A percentile compares a stretch with the other conserved stretches of the same genome.
phyloP scores from a whole-genome alignment of 169 alveolate genomes.

The Cryptosporidium sp. region DNA sequence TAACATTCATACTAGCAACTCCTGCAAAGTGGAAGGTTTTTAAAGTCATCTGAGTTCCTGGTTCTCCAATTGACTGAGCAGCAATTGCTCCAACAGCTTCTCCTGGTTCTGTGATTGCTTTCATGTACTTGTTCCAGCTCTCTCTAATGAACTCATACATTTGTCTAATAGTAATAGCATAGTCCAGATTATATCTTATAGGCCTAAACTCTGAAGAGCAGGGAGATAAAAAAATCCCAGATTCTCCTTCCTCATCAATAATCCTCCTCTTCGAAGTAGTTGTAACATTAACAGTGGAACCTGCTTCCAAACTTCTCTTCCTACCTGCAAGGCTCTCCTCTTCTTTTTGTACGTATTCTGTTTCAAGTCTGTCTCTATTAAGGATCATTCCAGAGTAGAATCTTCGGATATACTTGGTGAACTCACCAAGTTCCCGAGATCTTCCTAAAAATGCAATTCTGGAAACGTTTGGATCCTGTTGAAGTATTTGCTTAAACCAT shows the following conservation, averaged over 20 bases:
- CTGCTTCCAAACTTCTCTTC: slow-evolving; percentile 30
- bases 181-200: slow-evolving; percentile 52
- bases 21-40: slow-evolving; percentile 99
- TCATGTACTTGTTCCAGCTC: slow-evolving; percentile 91
- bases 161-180: slow-evolving; percentile 84
- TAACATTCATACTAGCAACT: slow-evolving; percentile 97
- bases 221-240: not conserved
- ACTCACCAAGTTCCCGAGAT: slow-evolving; percentile 8
- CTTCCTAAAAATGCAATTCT: slow-evolving; percentile 17
- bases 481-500: slow-evolving; percentile 14
- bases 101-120: slow-evolving; percentile 96
- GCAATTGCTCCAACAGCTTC: slow-evolving; percentile 99
- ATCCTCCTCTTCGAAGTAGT: slow-evolving; percentile 11
- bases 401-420: slow-evolving; percentile 32
- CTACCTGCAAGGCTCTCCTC: not conserved
- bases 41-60: slow-evolving; percentile 99
- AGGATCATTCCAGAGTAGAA: slow-evolving; percentile 12
- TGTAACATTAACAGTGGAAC: not conserved
- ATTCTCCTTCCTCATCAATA: not conserved
- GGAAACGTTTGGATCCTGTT: slow-evolving; percentile 15
- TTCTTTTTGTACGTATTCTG: not conserved
- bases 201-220: not conserved
- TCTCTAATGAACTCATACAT: slow-evolving; percentile 86
- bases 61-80: slow-evolving; percentile 99
- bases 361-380: not conserved